Conservation (phyloP, 257 asterid genomes). For the Vinca minor region DNA sequence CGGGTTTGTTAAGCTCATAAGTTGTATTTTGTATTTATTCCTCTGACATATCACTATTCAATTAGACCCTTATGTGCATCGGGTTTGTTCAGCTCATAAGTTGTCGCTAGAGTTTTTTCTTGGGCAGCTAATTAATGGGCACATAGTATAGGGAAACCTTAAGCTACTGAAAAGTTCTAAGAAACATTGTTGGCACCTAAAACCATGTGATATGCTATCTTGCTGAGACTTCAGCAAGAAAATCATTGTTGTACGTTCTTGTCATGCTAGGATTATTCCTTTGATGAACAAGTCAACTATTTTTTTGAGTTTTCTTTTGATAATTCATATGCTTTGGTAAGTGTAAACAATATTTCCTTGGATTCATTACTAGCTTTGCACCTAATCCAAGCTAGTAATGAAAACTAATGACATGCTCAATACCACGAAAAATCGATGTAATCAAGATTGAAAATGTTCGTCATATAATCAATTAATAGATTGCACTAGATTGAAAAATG, state of each 20-base stretch:
- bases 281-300: not conserved
- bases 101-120: not conserved
- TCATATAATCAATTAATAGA: too few species aligned
- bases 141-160: not conserved
- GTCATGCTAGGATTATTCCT: constrained; percentile 4
- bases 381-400: not conserved
- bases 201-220: constrained; percentile 9
- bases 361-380: not conserved
- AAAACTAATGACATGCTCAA: not conserved
- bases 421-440: not conserved
- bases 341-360: not conserved
- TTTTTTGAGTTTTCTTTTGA: not conserved
- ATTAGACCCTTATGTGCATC: not conserved
- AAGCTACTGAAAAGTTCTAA: constrained; percentile 5
- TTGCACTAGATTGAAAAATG: too few species aligned
- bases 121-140: not conserved
- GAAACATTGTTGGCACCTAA: constrained; percentile 16
- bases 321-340: not conserved
- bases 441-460: not conserved
- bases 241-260: constrained; percentile 10
- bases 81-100: not conserved
- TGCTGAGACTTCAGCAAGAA: constrained; percentile 1
- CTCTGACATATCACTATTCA: too few species aligned
- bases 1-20: not conserved
- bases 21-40: too few species aligned